phyloP scores from a whole-genome alignment of 352 stramenopile species.

The Thalassiosira livingstoniorum region DNA sequence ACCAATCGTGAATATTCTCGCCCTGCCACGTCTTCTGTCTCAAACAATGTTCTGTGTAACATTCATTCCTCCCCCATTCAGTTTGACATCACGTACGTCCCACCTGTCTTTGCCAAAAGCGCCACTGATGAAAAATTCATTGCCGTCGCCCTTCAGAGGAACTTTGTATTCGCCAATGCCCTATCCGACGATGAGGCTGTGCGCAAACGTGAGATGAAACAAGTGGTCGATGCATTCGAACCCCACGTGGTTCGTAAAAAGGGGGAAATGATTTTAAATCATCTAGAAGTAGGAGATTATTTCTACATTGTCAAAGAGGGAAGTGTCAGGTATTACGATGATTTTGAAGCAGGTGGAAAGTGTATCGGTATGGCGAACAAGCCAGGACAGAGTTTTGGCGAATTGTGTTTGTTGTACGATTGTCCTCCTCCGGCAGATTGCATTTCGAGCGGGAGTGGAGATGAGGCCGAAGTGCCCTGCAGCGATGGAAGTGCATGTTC shows the following conservation, averaged over 20 bases:
- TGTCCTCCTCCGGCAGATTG: slow-evolving; percentile 89
- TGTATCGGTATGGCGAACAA: slow-evolving; percentile 21
- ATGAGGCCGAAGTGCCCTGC: slow-evolving; percentile 36
- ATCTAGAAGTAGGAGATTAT: slow-evolving; percentile 39
- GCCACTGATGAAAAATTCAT: slow-evolving; percentile 42
- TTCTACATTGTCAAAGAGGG: slow-evolving; percentile 56
- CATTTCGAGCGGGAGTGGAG: slow-evolving; percentile 42
- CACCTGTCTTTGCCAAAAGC: slow-evolving; percentile 34
- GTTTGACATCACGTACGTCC: slow-evolving; percentile 21
- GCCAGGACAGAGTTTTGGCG: slow-evolving; percentile 48
- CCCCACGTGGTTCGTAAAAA: background rate
- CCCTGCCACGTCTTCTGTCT: slow-evolving; percentile 32
- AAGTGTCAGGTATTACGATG: slow-evolving; percentile 55
- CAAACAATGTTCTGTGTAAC: slow-evolving; percentile 48
- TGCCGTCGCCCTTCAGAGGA: slow-evolving; percentile 26
- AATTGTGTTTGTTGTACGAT: slow-evolving; percentile 57
- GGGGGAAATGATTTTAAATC: slow-evolving; percentile 15
- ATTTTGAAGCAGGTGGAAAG: slow-evolving; percentile 60
- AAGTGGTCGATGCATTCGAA: slow-evolving; percentile 50
- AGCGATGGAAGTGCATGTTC: slow-evolving; percentile 25
- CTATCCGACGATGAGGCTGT: slow-evolving; percentile 26
- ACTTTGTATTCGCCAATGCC: slow-evolving; percentile 60
- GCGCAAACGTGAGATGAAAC: slow-evolving; percentile 31
- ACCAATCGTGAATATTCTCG: background rate
- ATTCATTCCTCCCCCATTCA: slow-evolving; percentile 32